These are phyloP conservation scores for Lachnellula arida DNA, from an alignment of 2,329 filamentous ascomycete species.

Conservation along the genomic window DNA sequence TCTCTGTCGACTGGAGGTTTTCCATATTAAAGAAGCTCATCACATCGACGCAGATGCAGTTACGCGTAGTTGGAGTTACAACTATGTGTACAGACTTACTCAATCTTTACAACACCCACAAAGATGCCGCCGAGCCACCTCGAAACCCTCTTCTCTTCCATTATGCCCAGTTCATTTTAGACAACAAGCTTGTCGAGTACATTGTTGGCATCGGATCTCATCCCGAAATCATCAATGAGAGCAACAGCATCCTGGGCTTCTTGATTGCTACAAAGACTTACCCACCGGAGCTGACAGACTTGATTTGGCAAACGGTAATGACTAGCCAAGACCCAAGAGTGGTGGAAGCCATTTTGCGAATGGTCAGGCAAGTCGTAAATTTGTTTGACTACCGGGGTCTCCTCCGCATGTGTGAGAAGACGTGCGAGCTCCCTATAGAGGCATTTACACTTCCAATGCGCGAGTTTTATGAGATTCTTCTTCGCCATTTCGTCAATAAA, in stretches of 20 bases:
- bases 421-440: slow-evolving; percentile 58
- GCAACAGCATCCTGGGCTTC: slow-evolving; percentile 82
- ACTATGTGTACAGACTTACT: slow-evolving; percentile 69
- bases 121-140: slow-evolving; percentile 25
- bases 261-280: slow-evolving; percentile 76
- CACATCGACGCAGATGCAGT: slow-evolving; percentile 81
- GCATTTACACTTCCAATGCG: slow-evolving; percentile 59
- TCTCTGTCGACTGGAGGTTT: slow-evolving; percentile 66
- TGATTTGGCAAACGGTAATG: slow-evolving; percentile 78
- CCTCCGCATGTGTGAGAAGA: slow-evolving; percentile 66
- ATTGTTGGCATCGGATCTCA: slow-evolving; percentile 88
- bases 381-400: slow-evolving; percentile 47
- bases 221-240: slow-evolving; percentile 78
- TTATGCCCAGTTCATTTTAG: slow-evolving; percentile 63
- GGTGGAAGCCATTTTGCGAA: slow-evolving; percentile 71
- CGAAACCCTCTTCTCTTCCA: slow-evolving; percentile 57
- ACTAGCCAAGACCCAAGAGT: slow-evolving; percentile 79
- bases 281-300: slow-evolving; percentile 65
- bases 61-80: slow-evolving; percentile 75
- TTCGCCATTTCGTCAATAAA: slow-evolving; percentile 46
- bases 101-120: slow-evolving; percentile 55
- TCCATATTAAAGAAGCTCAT: slow-evolving; percentile 66
- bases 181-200: slow-evolving; percentile 74
- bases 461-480: slow-evolving; percentile 54
- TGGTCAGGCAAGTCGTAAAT: slow-evolving; percentile 49